Evolutionary conservation across 768 basidiomycete genomes (phyloP).

Genomic region (Fomitopsis pulvina): DNA sequence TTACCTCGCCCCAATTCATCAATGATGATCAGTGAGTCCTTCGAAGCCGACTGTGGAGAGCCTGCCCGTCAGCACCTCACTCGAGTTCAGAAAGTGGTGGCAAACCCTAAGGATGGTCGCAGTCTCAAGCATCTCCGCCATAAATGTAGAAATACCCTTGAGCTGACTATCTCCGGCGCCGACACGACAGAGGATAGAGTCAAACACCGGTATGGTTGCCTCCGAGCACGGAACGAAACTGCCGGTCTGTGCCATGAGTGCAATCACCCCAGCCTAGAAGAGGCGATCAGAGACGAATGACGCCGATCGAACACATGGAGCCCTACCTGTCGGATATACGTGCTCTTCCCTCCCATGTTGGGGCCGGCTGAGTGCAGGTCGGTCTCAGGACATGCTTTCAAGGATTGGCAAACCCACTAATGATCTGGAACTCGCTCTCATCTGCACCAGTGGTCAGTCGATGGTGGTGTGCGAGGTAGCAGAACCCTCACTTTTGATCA

Average conservation of each 20-base stretch:
- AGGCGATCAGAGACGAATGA: background rate
- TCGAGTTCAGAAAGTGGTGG: too few species aligned
- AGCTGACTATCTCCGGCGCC: constrained; percentile 97
- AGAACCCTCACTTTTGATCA: constrained; percentile 66
- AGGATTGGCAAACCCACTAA: constrained; percentile 48
- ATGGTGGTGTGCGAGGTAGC: background rate
- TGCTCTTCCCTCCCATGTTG: constrained; percentile 99
- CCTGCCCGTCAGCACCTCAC: too few species aligned
- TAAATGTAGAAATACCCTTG: constrained; percentile 97
- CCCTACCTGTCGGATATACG: constrained; percentile 84
- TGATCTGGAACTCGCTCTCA: constrained; percentile 90
- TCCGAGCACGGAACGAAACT: constrained; percentile 91
- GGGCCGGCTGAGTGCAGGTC: constrained; percentile 63
- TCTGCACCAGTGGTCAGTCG: constrained; percentile 34
- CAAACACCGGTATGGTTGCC: constrained; percentile 87
- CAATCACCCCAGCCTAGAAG: constrained; percentile 84
- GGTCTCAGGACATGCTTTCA: background rate
- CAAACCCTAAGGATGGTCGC: constrained; percentile 86
- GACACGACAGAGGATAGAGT: constrained; percentile 91
- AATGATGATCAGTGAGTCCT: constrained; percentile 92
- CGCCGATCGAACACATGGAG: background rate
- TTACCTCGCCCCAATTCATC: constrained; percentile 91
- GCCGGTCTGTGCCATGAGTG: constrained; percentile 92
- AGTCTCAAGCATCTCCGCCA: constrained; percentile 99
- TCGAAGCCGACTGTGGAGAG: constrained; percentile 90